A percentile compares a stretch with the other conserved stretches of the same genome.
Conservation (phyloP, 2,329 filamentous ascomycete species). For the Trichoderma sp. region DNA sequence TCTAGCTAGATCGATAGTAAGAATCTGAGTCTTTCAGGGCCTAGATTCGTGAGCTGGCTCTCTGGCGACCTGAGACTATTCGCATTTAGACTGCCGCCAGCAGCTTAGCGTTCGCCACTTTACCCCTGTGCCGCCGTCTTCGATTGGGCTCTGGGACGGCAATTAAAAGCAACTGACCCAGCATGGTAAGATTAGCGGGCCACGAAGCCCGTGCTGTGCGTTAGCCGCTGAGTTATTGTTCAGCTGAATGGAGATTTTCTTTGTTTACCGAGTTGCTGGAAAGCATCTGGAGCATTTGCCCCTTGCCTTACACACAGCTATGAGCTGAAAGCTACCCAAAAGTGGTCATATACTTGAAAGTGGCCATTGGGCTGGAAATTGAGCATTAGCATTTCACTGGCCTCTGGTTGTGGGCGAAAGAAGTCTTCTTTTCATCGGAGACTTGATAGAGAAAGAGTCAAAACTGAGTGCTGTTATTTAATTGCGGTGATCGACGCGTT, state of each 20-base stretch:
- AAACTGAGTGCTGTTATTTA: background rate
- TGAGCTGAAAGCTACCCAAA: background rate
- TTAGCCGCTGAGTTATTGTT: background rate
- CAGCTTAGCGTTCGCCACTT: background rate
- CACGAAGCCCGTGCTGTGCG: background rate
- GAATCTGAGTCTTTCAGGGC: background rate
- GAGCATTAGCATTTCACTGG: background rate
- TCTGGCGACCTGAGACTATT: background rate
- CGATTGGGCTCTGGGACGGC: background rate
- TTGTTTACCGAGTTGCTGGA: background rate
- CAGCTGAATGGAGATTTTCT: background rate
- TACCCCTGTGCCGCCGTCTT: background rate
- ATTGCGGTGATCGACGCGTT: background rate
- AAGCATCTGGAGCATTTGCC: background rate
- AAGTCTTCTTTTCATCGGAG: background rate
- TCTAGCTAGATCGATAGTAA: background rate
- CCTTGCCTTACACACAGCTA: background rate
- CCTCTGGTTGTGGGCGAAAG: background rate
- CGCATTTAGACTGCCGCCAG: background rate
- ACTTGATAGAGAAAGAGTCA: background rate
- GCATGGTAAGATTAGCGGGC: background rate
- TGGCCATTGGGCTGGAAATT: background rate
- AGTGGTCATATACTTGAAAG: background rate
- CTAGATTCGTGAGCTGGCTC: conserved; percentile 1
- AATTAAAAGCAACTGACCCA: background rate